These are phyloP conservation scores for Adansonia grandidieri DNA, from an alignment of 441 rosid genomes.

Conservation along the genomic window DNA sequence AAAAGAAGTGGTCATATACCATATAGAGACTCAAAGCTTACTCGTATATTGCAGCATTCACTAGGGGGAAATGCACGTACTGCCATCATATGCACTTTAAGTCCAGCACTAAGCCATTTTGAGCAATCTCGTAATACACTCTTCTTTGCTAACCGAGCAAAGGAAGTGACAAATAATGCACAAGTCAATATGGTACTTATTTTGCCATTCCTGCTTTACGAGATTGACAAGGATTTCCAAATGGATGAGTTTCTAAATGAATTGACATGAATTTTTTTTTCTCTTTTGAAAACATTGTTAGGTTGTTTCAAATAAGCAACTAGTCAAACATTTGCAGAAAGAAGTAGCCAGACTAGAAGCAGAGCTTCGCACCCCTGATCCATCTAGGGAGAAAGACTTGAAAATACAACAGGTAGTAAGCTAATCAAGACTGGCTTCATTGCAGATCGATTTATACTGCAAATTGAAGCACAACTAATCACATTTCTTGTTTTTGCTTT, in stretches of 20 bases:
- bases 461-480: constrained; percentile 20
- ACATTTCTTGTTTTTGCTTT: constrained; percentile 25
- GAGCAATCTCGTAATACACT: constrained; percentile 99
- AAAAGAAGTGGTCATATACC: constrained; percentile 95
- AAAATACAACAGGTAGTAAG: constrained; percentile 78
- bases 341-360: constrained; percentile 99
- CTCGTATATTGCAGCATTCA: constrained; percentile 96
- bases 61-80: constrained; percentile 99
- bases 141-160: constrained; percentile 92
- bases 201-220: constrained; percentile 16
- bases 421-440: constrained; percentile 8
- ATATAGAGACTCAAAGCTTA: constrained; percentile 95
- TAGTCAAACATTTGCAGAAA: constrained; percentile 96
- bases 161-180: constrained; percentile 99
- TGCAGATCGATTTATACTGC: background rate
- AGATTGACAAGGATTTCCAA: constrained; percentile 24
- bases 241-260: constrained; percentile 11
- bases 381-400: constrained; percentile 78
- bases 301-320: constrained; percentile 97
- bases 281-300: constrained; percentile 25
- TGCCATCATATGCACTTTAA: constrained; percentile 93
- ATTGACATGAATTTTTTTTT: background rate
- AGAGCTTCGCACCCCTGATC: constrained; percentile 92
- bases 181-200: constrained; percentile 90
- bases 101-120: constrained; percentile 88